Base-by-base conservation (phyloP, 108 stramenopile species). In the Bacterosira constricta region DNA sequence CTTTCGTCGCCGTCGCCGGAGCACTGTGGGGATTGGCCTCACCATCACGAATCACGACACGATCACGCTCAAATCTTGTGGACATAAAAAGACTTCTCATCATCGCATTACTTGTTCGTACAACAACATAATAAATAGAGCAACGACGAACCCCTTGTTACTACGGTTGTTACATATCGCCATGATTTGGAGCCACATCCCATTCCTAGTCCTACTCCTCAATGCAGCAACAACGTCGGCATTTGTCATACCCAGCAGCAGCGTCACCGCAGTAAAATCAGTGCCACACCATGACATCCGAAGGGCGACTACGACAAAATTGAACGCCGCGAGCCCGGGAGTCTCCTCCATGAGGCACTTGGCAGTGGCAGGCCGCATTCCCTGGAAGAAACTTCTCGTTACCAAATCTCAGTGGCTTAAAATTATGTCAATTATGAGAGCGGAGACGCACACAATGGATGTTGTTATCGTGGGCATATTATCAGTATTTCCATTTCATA, bases 311-410 rank as follows among this genome's bases (percentile, higher is more conserved):
- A 42, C 12, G 17, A 42, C 41, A 42, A 11, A 12, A 11, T 42
- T 42, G 41, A 3, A 11, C 41, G 41, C n/a, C 2, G 12, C 41
- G 8, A n/a, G 41, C 41, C 15, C n/a, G 17, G 41, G 12, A 2
- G 17, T 35, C 29, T n/a, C 32, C 0, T 56, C 55, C n/a, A 32
- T 56, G 4, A 15, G 75, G 45, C 63, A 49, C n/a, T 56, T 79
- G 36, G 72, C 66, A 3, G 61, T 67, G 50, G 72, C 72, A 52
- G 79, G 79, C 10, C 49, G 79, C 6, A 80, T 80, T 29, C 79
- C 79, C 3, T 80, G 79, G 79, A 27, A 23, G 23, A 80, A 80
- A 36, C 54, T 80, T 7, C 27, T 50, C 44, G 31, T 80, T 5
- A 53, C 71, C 10, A 50, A 65, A 37, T 15, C 12, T 9, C 71